These are phyloP conservation scores for Candida anutae DNA, from an alignment of 1,139 yeast species.

Conservation along the genomic window DNA sequence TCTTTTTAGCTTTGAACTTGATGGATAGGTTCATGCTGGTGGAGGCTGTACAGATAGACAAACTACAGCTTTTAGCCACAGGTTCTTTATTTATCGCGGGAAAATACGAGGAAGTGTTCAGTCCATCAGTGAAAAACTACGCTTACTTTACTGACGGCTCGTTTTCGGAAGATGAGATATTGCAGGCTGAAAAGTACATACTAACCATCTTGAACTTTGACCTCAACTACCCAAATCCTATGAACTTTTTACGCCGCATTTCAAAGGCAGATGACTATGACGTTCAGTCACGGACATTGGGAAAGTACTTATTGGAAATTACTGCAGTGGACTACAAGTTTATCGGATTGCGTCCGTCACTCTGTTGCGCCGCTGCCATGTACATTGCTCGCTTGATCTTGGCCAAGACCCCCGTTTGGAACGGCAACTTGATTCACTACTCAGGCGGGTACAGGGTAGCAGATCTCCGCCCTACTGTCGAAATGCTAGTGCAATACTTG, in stretches of 20 bases:
- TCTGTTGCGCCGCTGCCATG: conserved; percentile 90
- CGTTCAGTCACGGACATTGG: conserved; percentile 85
- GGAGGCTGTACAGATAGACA: conserved; percentile 74
- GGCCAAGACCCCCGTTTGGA: conserved; percentile 66
- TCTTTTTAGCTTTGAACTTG: conserved; percentile 79
- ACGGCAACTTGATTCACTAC: conserved; percentile 77
- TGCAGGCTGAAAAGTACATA: conserved; percentile 81
- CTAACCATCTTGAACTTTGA: conserved; percentile 71
- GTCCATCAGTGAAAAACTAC: conserved; percentile 83
- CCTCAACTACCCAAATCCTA: conserved; percentile 85
- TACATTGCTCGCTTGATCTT: conserved; percentile 75
- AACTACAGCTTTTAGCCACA: conserved; percentile 84
- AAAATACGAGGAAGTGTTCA: conserved; percentile 89
- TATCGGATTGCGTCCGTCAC: conserved; percentile 71
- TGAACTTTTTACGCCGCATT: conserved; percentile 86
- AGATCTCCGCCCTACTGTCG: conserved; percentile 65
- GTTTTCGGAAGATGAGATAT: conserved; percentile 75
- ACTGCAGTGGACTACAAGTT: conserved; percentile 75
- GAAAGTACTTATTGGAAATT: conserved; percentile 80
- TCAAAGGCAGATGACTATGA: conserved; percentile 95
- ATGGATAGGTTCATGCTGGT: conserved; percentile 86
- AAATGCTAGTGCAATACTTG: conserved; percentile 69
- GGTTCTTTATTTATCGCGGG: conserved; percentile 90
- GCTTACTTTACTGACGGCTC: conserved; percentile 86
- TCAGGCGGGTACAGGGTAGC: conserved; percentile 83